Base-by-base conservation (phyloP, 2,329 filamentous ascomycete species). In the Cadophora malorum region DNA sequence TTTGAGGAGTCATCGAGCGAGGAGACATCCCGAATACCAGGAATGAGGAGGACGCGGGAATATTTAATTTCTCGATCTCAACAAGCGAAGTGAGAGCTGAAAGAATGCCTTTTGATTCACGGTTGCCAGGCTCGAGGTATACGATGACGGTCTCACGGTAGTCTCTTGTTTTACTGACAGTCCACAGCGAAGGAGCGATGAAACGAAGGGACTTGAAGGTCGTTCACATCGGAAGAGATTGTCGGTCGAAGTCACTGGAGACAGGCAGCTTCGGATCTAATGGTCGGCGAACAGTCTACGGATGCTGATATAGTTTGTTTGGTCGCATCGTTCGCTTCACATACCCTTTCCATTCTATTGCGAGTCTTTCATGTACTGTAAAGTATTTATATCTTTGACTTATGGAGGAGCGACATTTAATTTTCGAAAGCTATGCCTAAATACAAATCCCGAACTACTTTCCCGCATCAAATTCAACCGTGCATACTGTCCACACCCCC, bases 1-100 rank as follows among this genome's bases (percentile, higher is more conserved):
- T 1, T 14, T 64, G 38, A 64, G 63, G 38, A 33, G 63, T 35
- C 63, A 64, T 28, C 35, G 52, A 16, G 23, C 23, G 31, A 64
- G 63, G 31, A 33, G 63, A 47, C 63, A 64, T 31, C 52, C 63
- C 31, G 35, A 58, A 9, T 56, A 35, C 8, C 31, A 38, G 2
- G 55, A 38, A 7, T 35, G 33, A 23, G 31, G 55, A n/a, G 31
- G 9, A 19, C 35, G 41, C 2, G 41, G 14, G 16, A 14, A 5
- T 41, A 12, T 2, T 19, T 3, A 16, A 16, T 2, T 45, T 14
- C 1, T 2, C 14, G 12, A 19, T 16, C 4, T 45, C 41, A 45
- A 16, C 41, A 19, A 19, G 12, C 4, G 12, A 45, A 19, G 41
- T 12, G 1, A 12, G 2, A 19, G 12, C 12, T 12, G 12, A 12